A percentile compares a stretch with the other conserved stretches of the same genome.
phyloP scores from a whole-genome alignment of 2,329 filamentous ascomycete genomes.

The Aotearoamyces nothofagi region DNA sequence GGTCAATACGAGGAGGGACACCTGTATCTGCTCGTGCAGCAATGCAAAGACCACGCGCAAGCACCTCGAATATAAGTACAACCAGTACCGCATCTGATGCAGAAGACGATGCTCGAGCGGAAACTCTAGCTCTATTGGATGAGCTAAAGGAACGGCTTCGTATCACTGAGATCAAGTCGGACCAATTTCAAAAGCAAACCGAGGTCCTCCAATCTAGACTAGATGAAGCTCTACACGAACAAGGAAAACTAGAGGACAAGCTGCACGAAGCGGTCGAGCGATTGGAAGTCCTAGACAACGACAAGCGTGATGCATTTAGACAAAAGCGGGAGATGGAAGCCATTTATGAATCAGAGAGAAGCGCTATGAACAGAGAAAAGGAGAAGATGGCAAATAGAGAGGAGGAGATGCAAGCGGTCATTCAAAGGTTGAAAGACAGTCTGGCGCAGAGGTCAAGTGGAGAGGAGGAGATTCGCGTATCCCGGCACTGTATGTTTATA shows the following conservation, averaged over 20 bases:
- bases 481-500: constrained; percentile 37
- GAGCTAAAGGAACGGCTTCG: constrained; percentile 73
- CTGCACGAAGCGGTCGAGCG: constrained; percentile 77
- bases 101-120: constrained; percentile 63
- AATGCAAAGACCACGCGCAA: constrained; percentile 37
- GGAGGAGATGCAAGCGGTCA: constrained; percentile 80
- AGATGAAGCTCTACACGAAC: constrained; percentile 72
- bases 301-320: constrained; percentile 69
- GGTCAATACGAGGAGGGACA: constrained; percentile 49
- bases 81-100: constrained; percentile 26
- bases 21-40: constrained; percentile 62
- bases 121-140: constrained; percentile 64
- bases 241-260: constrained; percentile 74
- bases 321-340: constrained; percentile 84
- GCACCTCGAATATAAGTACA: constrained; percentile 16
- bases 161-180: constrained; percentile 62
- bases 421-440: constrained; percentile 83
- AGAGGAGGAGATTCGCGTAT: constrained; percentile 36
- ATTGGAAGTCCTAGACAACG: constrained; percentile 65
- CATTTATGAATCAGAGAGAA: constrained; percentile 83
- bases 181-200: constrained; percentile 70
- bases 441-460: constrained; percentile 57
- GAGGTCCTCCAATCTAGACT: constrained; percentile 74
- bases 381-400: constrained; percentile 73
- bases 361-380: constrained; percentile 78